Conservation (phyloP, 176 grass and related monocot genomes). For the Ananas comosus region DNA sequence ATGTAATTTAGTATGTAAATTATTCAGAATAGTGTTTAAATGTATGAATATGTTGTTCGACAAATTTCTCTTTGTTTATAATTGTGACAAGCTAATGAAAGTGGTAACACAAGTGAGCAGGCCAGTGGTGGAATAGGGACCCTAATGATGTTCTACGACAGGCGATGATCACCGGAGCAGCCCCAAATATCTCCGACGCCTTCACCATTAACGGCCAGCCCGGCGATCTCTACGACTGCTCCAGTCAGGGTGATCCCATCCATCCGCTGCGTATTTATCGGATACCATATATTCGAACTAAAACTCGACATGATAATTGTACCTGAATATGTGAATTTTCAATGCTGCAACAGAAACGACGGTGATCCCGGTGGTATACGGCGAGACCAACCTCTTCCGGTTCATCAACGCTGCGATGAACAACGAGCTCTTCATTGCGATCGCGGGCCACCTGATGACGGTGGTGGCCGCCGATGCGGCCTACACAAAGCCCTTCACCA, state of each 20-base stretch:
- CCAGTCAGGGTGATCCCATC: conserved; percentile 6
- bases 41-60: background rate
- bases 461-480: conserved; percentile 20
- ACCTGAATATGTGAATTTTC: background rate
- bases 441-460: conserved; percentile 19
- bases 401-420: conserved; percentile 18
- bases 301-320: background rate
- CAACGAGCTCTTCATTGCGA: conserved; percentile 22
- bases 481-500: conserved; percentile 23
- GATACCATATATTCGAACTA: background rate
- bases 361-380: conserved; percentile 2
- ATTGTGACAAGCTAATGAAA: background rate
- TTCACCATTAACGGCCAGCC: conserved; percentile 27
- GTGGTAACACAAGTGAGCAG: background rate
- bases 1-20: background rate
- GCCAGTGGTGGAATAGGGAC: conserved; percentile 30
- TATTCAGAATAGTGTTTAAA: background rate
- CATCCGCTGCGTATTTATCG: background rate
- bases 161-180: background rate
- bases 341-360: conserved; percentile 8
- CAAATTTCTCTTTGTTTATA: background rate
- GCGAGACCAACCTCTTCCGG: conserved; percentile 21
- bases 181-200: conserved; percentile 16
- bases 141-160: conserved; percentile 8
- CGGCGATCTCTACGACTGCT: conserved; percentile 22